These are phyloP conservation scores for Mucor irregularis DNA, from an alignment of 371 early-diverging fungal species.

Conservation along the genomic window DNA sequence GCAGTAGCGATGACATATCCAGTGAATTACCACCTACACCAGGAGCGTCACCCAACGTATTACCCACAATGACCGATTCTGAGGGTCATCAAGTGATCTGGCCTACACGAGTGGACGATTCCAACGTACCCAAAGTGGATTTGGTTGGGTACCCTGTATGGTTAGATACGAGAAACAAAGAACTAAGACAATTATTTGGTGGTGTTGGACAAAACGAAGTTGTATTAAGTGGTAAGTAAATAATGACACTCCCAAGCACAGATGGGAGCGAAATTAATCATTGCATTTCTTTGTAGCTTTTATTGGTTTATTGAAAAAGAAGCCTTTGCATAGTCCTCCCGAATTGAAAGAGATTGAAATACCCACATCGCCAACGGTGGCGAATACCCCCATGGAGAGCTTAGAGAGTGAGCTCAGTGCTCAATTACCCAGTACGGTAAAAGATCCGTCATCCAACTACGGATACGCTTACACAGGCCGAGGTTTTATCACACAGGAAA, in stretches of 20 bases:
- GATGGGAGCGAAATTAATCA: not conserved
- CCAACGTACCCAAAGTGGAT: constrained; percentile 27
- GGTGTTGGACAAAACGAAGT: constrained; percentile 41
- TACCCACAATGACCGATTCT: constrained; percentile 17
- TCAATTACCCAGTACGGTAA: constrained; percentile 26
- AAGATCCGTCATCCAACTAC: constrained; percentile 30
- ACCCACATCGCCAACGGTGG: constrained; percentile 16
- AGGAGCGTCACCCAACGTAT: constrained; percentile 7
- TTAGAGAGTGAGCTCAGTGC: constrained; percentile 40
- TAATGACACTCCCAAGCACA: too few species aligned
- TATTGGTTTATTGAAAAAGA: constrained; percentile 42
- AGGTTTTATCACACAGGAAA: constrained; percentile 46
- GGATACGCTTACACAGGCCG: constrained; percentile 47
- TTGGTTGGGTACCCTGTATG: constrained; percentile 30
- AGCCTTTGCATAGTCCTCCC: constrained; percentile 14
- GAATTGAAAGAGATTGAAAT: constrained; percentile 11
- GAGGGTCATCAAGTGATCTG: constrained; percentile 46
- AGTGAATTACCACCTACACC: constrained; percentile 15
- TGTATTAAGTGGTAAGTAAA: constrained; percentile 41
- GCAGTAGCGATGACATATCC: constrained; percentile 5
- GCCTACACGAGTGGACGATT: constrained; percentile 38
- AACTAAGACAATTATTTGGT: constrained; percentile 41
- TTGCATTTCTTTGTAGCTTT: constrained; percentile 24
- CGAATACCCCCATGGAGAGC: constrained; percentile 16
- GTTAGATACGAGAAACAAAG: constrained; percentile 38